phyloP scores from a whole-genome alignment of 306 rosid species.

The Ceratonia siliqua region DNA sequence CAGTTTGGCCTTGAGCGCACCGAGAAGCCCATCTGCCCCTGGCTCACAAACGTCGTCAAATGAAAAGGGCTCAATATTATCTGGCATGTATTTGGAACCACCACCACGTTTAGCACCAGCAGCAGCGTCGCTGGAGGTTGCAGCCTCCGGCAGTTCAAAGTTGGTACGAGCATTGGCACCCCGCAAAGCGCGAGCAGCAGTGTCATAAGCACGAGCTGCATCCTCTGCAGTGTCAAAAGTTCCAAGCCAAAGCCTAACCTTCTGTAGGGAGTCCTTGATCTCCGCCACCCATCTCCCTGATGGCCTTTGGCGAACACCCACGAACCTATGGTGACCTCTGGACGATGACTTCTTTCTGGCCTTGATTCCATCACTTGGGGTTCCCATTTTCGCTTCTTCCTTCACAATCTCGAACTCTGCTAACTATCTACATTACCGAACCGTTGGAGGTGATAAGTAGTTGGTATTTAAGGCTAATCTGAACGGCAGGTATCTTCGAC shows the following conservation, averaged over 20 bases:
- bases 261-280: slow-evolving; percentile 73
- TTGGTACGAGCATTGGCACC: slow-evolving; percentile 76
- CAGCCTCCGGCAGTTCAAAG: slow-evolving; percentile 51
- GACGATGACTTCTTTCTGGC: slow-evolving; percentile 56
- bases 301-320: slow-evolving; percentile 78
- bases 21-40: slow-evolving; percentile 49
- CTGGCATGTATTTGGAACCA: slow-evolving; percentile 3
- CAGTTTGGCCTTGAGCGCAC: slow-evolving; percentile 70
- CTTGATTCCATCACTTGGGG: slow-evolving; percentile 28
- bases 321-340: slow-evolving; percentile 68
- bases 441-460: slow-evolving; percentile 23
- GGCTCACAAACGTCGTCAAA: slow-evolving; percentile 49
- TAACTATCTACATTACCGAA: slow-evolving; percentile 7
- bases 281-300: slow-evolving; percentile 91
- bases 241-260: slow-evolving; percentile 84
- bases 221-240: slow-evolving; percentile 75
- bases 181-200: slow-evolving; percentile 64
- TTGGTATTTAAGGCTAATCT: slow-evolving; percentile 3
- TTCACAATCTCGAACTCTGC: not conserved
- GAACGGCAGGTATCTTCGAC: slow-evolving; percentile 23
- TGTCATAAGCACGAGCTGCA: slow-evolving; percentile 71
- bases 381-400: slow-evolving; percentile 32
- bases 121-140: not conserved
- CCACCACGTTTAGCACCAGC: not conserved
- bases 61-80: slow-evolving; percentile 55